Conservation (phyloP, 176 grass and related monocot genomes). For the Oryza glumipatula region DNA sequence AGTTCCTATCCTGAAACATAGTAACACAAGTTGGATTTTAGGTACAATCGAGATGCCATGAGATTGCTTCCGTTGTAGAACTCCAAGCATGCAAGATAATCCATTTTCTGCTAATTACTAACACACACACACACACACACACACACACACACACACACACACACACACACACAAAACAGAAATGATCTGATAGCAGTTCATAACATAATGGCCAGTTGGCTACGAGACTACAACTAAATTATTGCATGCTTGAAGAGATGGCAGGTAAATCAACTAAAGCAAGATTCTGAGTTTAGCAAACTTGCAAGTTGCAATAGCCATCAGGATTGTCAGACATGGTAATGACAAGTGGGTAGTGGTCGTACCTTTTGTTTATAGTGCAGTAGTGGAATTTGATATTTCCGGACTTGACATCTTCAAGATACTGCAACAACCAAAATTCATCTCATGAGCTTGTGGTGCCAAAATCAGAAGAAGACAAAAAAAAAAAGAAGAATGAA, state of each 20-base stretch:
- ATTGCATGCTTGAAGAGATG: background rate
- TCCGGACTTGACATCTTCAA: slow-evolving; percentile 77
- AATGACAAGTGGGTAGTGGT: background rate
- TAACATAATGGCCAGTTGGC: background rate
- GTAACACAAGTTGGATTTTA: slow-evolving; percentile 7
- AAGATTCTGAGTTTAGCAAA: background rate
- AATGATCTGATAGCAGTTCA: slow-evolving; percentile 1
- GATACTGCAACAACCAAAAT: slow-evolving; percentile 61
- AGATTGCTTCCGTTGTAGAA: background rate
- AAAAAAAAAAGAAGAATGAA: background rate
- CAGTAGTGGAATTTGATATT: slow-evolving; percentile 93
- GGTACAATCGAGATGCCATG: background rate
- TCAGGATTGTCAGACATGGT: background rate
- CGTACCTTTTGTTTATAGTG: slow-evolving; percentile 95
- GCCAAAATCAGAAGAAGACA: background rate
- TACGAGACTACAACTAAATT: background rate
- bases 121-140: no score
- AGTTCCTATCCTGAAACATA: slow-evolving; percentile 70
- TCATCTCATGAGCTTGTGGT: slow-evolving; percentile 21
- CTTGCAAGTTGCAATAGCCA: background rate
- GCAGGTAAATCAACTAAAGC: background rate
- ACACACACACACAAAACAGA: background rate
- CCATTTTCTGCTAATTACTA: background rate
- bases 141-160: no score
- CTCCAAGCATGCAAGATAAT: background rate